Percentiles rank a stretch among this genome's conserved stretches.
Conservation (phyloP, 1,284 basidiomycete genomes). For the Erythrobasidium hasegawianum region DNA sequence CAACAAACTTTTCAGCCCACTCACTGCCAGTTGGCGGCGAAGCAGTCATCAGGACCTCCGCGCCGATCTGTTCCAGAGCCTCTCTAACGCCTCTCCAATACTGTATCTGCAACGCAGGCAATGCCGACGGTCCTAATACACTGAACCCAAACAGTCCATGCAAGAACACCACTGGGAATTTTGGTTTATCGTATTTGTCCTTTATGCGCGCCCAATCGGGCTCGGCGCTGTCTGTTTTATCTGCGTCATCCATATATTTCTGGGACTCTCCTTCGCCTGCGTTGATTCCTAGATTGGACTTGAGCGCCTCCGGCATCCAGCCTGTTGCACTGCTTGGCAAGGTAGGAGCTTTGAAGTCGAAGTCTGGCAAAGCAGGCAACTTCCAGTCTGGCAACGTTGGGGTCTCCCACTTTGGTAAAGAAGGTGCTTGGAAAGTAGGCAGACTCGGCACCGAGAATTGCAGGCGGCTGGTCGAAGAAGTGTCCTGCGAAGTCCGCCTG, state of each 20-base stretch:
- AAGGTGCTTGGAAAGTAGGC: conserved; percentile 1
- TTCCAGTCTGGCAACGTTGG: conserved; percentile 6
- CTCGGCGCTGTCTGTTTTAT: conserved; percentile 57
- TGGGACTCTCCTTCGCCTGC: conserved; percentile 10
- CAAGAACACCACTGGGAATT: conserved; percentile 83
- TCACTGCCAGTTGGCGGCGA: conserved; percentile 64
- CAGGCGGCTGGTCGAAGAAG: not conserved
- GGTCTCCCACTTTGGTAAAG: conserved; percentile 7
- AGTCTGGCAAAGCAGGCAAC: conserved; percentile 3
- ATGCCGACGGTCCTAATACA: conserved; percentile 52
- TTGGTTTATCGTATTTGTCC: conserved; percentile 70
- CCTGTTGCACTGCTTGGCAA: not conserved
- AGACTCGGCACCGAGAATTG: conserved; percentile 14
- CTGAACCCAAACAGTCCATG: conserved; percentile 69
- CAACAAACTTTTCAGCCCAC: not conserved
- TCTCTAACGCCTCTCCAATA: conserved; percentile 95
- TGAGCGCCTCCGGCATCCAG: conserved; percentile 17
- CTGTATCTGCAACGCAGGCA: conserved; percentile 75
- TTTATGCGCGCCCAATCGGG: conserved; percentile 59
- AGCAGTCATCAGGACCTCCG: conserved; percentile 84
- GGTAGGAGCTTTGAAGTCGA: conserved; percentile 10
- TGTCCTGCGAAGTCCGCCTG: not conserved
- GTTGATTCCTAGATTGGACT: conserved; percentile 10
- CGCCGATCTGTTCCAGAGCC: conserved; percentile 77
- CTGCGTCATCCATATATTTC: conserved; percentile 55